A percentile compares a stretch with the other conserved stretches of the same genome.
phyloP scores from a whole-genome alignment of 2,329 filamentous ascomycete genomes.

The Parascedosporium putredinis region DNA sequence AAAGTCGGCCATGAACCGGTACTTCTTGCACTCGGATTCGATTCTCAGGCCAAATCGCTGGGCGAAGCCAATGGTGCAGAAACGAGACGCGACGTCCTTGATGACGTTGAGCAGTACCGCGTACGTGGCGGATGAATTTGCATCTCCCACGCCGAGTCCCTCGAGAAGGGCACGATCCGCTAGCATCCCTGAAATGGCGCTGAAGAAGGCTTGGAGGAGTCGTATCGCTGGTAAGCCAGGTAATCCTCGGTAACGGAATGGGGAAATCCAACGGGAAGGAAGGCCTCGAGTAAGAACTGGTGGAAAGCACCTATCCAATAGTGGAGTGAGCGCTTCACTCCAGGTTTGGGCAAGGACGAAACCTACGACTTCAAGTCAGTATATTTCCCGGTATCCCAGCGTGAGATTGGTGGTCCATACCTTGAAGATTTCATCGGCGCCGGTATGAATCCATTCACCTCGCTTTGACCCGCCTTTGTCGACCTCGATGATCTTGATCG shows the following conservation, averaged over 20 bases:
- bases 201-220: conserved; percentile 81
- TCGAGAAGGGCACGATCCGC: conserved; percentile 75
- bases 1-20: conserved; percentile 75
- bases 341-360: neutral
- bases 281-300: conserved; percentile 52
- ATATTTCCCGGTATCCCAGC: too few relatives aligned
- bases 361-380: neutral
- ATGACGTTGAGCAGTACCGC: conserved; percentile 75
- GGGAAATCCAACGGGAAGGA: conserved; percentile 80
- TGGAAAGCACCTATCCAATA: conserved; percentile 23
- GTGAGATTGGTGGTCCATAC: conserved; percentile 14
- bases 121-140: conserved; percentile 65
- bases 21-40: conserved; percentile 84
- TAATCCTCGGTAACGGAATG: conserved; percentile 81
- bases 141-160: conserved; percentile 72
- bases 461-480: conserved; percentile 27
- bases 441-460: conserved; percentile 23
- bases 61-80: conserved; percentile 81
- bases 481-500: conserved; percentile 23
- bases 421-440: conserved; percentile 15
- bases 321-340: conserved; percentile 17
- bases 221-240: conserved; percentile 57
- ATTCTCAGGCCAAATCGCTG: conserved; percentile 71
- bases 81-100: conserved; percentile 68
- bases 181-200: conserved; percentile 68